phyloP scores from a whole-genome alignment of 768 basidiomycete genomes.

The Russula abietina region DNA sequence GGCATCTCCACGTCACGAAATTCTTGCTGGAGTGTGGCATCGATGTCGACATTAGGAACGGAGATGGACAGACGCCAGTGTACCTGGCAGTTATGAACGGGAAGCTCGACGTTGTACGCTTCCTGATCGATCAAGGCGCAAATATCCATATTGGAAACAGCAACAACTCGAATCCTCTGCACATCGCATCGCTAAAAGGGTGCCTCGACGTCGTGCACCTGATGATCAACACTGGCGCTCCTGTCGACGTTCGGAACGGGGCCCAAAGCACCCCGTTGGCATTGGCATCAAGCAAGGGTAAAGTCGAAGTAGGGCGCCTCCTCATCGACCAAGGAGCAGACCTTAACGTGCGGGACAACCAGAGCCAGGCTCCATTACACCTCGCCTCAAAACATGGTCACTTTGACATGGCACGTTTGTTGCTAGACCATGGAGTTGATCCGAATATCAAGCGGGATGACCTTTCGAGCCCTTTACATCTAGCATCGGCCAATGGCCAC shows the following conservation, averaged over 20 bases:
- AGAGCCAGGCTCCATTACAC: neutral
- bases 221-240: neutral
- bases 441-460: neutral
- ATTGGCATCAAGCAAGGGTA: neutral
- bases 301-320: neutral
- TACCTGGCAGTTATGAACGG: too few relatives aligned
- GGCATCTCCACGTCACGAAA: neutral
- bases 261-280: neutral
- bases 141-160: neutral
- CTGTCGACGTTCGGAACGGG: neutral
- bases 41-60: neutral
- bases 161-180: neutral
- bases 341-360: neutral
- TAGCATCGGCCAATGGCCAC: neutral
- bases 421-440: neutral
- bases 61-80: neutral
- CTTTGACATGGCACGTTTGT: neutral
- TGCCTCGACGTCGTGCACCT: neutral
- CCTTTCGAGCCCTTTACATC: neutral
- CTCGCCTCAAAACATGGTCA: neutral
- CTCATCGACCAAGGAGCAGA: neutral
- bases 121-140: neutral
- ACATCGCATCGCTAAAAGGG: neutral
- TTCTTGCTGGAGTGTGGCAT: neutral
- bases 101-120: neutral